Conservation (phyloP, 371 early-diverging fungal species). For the Rhizopus delemar region DNA sequence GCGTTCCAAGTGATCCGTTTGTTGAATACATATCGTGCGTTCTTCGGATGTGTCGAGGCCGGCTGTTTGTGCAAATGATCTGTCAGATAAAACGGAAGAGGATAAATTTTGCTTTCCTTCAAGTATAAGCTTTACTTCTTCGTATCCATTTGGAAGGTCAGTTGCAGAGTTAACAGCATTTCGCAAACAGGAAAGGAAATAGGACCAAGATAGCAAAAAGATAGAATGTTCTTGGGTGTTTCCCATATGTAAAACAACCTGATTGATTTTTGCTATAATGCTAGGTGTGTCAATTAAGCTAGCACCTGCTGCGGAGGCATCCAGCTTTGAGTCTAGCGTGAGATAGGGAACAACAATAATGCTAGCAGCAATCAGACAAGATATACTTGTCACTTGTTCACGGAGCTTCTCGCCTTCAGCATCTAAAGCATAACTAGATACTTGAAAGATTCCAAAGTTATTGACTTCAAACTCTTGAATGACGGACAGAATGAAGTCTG, state of each 20-base stretch:
- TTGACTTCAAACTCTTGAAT: conserved; percentile 46
- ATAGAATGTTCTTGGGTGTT: conserved; percentile 27
- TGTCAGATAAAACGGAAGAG: conserved; percentile 15
- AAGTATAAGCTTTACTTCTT: conserved; percentile 15
- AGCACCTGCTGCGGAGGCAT: neutral
- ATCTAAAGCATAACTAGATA: conserved; percentile 34
- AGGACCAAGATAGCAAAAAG: conserved; percentile 49
- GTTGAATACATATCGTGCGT: conserved; percentile 20
- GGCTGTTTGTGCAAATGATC: conserved; percentile 20
- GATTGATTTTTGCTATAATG: conserved; percentile 31
- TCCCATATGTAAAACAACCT: conserved; percentile 33
- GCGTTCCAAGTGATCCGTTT: conserved; percentile 25
- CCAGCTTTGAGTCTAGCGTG: conserved; percentile 7
- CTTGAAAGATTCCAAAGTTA: conserved; percentile 37
- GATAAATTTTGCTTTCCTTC: conserved; percentile 17
- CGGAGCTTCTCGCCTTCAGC: conserved; percentile 31
- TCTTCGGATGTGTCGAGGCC: neutral
- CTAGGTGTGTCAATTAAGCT: conserved; percentile 26
- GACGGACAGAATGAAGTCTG: conserved; percentile 22
- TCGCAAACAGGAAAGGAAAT: conserved; percentile 30
- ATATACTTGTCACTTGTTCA: conserved; percentile 25
- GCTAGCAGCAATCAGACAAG: conserved; percentile 24
- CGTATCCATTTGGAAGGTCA: conserved; percentile 16
- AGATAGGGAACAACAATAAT: conserved; percentile 11
- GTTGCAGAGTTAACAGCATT: conserved; percentile 6